These are phyloP conservation scores for Metarhizium album DNA, from an alignment of 2,329 filamentous ascomycete genomes.

Conservation along the genomic window DNA sequence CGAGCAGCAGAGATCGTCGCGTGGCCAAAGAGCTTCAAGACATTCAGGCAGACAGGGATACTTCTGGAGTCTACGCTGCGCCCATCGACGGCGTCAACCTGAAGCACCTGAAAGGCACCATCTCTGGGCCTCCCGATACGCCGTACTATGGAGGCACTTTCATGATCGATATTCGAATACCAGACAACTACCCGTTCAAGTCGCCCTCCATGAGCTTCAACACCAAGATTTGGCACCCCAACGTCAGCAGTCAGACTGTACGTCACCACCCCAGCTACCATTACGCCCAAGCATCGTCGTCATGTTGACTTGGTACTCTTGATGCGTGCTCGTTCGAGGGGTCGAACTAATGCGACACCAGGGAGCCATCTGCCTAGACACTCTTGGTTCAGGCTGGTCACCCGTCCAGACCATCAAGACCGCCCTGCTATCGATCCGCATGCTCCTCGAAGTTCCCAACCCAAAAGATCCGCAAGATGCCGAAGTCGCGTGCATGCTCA, in stretches of 20 bases:
- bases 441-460: slow-evolving; percentile 85
- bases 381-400: slow-evolving; percentile 80
- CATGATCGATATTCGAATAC: slow-evolving; percentile 76
- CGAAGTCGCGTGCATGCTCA: slow-evolving; percentile 84
- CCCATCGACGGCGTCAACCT: slow-evolving; percentile 58
- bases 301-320: not conserved
- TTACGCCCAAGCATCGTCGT: not conserved
- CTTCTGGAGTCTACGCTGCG: slow-evolving; percentile 65
- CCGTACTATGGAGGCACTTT: slow-evolving; percentile 85
- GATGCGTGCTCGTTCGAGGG: not conserved
- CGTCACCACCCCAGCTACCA: slow-evolving; percentile 20
- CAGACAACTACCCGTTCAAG: slow-evolving; percentile 84
- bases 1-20: slow-evolving; percentile 44
- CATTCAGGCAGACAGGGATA: slow-evolving; percentile 58
- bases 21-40: slow-evolving; percentile 69
- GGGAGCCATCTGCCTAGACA: slow-evolving; percentile 96
- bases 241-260: slow-evolving; percentile 89
- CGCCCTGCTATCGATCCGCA: slow-evolving; percentile 83
- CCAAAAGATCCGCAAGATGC: slow-evolving; percentile 96
- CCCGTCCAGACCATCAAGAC: slow-evolving; percentile 95
- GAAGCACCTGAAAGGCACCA: slow-evolving; percentile 71
- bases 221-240: slow-evolving; percentile 95
- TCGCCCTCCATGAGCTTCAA: slow-evolving; percentile 84
- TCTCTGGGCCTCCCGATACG: slow-evolving; percentile 81
- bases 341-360: slow-evolving; percentile 24